These are phyloP conservation scores for Fagopyrum tataricum DNA, from an alignment of 148 eudicot species.

Conservation along the genomic window DNA sequence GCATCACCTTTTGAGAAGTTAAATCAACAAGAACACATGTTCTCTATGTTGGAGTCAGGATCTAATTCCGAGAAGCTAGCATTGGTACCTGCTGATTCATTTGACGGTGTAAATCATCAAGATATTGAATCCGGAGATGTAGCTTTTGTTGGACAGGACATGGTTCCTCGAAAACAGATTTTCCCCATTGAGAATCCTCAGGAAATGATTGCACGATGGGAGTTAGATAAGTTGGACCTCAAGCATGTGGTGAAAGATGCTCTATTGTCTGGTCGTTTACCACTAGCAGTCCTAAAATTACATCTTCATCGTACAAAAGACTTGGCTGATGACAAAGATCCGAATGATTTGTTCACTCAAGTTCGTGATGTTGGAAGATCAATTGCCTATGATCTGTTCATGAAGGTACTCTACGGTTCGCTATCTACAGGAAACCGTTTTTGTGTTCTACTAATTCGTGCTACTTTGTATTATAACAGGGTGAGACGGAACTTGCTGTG, in stretches of 20 bases:
- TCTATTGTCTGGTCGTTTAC: slow-evolving; percentile 85
- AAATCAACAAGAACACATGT: slow-evolving; percentile 30
- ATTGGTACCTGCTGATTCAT: slow-evolving; percentile 42
- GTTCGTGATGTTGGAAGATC: slow-evolving; percentile 87
- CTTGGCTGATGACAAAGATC: slow-evolving; percentile 39
- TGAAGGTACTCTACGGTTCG: slow-evolving; percentile 45
- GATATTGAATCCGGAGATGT: slow-evolving; percentile 30
- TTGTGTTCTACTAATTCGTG: neutral
- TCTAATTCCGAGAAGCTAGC: slow-evolving; percentile 42
- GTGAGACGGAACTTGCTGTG: slow-evolving; percentile 77
- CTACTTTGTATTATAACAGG: slow-evolving; percentile 40
- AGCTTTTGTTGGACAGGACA: slow-evolving; percentile 33
- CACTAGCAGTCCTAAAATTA: slow-evolving; percentile 88
- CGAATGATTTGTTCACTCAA: slow-evolving; percentile 72
- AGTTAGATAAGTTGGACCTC: slow-evolving; percentile 64
- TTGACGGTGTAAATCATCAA: slow-evolving; percentile 21
- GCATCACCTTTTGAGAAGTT: slow-evolving; percentile 24
- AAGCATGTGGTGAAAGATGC: slow-evolving; percentile 85
- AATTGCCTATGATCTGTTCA: slow-evolving; percentile 79
- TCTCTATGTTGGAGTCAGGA: slow-evolving; percentile 26
- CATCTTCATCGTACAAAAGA: slow-evolving; percentile 63
- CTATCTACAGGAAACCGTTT: neutral
- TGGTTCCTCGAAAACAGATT: slow-evolving; percentile 25
- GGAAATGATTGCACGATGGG: slow-evolving; percentile 97
- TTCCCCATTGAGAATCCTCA: slow-evolving; percentile 65